Evolutionary conservation across 768 basidiomycete genomes (phyloP).

Genomic region (Mycena olivaceomarginata): DNA sequence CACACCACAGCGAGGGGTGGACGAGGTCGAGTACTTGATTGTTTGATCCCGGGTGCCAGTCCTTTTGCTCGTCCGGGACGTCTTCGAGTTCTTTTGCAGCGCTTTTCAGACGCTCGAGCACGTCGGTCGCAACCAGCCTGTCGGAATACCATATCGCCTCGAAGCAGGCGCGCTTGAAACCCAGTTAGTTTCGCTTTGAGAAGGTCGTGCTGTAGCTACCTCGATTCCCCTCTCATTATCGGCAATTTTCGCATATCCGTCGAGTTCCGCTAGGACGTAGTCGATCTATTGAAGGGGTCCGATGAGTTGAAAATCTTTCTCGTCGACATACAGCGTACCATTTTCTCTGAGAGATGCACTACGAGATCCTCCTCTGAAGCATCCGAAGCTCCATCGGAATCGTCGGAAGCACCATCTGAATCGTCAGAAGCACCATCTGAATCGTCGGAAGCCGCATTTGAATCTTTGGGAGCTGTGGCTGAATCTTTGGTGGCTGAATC

Average conservation of each 20-base stretch:
- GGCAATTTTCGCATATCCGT: conserved; percentile 42
- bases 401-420: conserved; percentile 22
- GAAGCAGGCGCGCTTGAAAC: conserved; percentile 36
- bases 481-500: background rate
- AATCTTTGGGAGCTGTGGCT: background rate
- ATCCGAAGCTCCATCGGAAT: conserved; percentile 34
- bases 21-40: conserved; percentile 50
- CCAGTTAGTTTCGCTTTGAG: background rate
- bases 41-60: conserved; percentile 55
- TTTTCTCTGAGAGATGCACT: conserved; percentile 19
- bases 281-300: conserved; percentile 34
- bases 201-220: background rate
- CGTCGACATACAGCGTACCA: conserved; percentile 3
- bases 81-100: conserved; percentile 57
- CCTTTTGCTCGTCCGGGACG: conserved; percentile 58
- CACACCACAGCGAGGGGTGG: conserved; percentile 65
- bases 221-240: conserved; percentile 44
- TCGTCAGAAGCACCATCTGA: conserved; percentile 6
- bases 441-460: conserved; percentile 23
- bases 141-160: conserved; percentile 44
- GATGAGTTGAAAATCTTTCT: background rate
- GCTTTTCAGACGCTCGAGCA: conserved; percentile 50
- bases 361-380: conserved; percentile 14
- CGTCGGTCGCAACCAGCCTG: conserved; percentile 23
- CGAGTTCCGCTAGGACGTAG: conserved; percentile 46